Base-by-base conservation (phyloP, 202 grass and related monocot species). In the Bolboschoenoplectus hybrid region DNA sequence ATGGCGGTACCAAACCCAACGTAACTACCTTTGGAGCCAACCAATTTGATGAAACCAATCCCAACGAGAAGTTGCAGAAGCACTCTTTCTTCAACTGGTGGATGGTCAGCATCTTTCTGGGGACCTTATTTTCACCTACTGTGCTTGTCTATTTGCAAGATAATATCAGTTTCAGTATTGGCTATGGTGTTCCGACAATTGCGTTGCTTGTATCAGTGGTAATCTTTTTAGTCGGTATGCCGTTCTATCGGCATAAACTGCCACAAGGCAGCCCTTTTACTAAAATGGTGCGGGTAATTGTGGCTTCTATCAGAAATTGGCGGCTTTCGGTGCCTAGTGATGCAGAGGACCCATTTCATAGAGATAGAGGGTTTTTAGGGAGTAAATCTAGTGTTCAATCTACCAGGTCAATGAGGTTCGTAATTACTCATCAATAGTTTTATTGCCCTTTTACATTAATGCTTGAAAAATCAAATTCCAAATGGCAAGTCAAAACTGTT, bases 61-160 rank as follows among this genome's bases (percentile, higher is more conserved):
- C 89, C n/a, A 67, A 79, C 41, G 95, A 97, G 84, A 87, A 86
- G 39, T 58, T 71, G 4, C 88, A 91, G 4, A 97, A 97, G 82
- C 88, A 91, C 17, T 97, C 92, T 73, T 97, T 97, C 71, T 97
- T 97, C 91, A 97, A 93, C 86, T 97, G 95, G 95, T 97, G 92
- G 95, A 94, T 93, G 92, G 89, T 91, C 85, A 91, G 86, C 82
- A 90, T 94, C 47, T 94, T 93, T 81, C 60, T 90, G 0, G 91
- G 95, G 60, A 94, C 92, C 57, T 91, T 97, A 72, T 88, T 97
- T 86, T 92, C 92, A 34, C 89, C 81, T 72, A 98, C 96, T 57
- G 87, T 95, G 55, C 87, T 98, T 16, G 87, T 98, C 16, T 98
- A 95, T 85, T 75, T 98, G 62, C 90, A 98, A 91, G 96, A 95